Percentiles rank a stretch among this genome's conserved stretches.
Evolutionary conservation across 805 yeast species (phyloP).

Genomic region (Yamadazyma olivae): DNA sequence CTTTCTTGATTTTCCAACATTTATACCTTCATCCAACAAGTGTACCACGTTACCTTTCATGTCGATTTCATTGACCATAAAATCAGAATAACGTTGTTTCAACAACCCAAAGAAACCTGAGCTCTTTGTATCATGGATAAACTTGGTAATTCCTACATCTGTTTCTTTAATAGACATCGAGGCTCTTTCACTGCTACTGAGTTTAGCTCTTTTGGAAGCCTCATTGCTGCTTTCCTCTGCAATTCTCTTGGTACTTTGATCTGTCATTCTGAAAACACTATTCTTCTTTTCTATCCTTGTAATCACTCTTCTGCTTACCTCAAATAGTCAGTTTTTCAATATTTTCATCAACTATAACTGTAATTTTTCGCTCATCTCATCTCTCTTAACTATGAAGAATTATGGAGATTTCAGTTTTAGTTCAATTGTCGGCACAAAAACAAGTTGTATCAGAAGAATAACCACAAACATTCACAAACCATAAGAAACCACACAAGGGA

Average conservation of each 20-base stretch:
- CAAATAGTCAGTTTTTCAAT: slow-evolving; percentile 12
- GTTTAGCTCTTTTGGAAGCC: slow-evolving; percentile 4
- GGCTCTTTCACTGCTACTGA: slow-evolving; percentile 7
- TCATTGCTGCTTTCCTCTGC: not conserved
- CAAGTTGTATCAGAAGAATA: too few species aligned
- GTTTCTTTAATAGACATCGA: slow-evolving; percentile 7
- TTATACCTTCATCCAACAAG: slow-evolving; percentile 70
- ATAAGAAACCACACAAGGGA: too few species aligned
- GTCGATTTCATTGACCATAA: slow-evolving; percentile 86
- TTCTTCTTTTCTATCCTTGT: slow-evolving; percentile 4
- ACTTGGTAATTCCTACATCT: slow-evolving; percentile 88
- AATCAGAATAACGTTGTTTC: slow-evolving; percentile 90
- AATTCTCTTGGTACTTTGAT: too few species aligned
- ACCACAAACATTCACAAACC: too few species aligned
- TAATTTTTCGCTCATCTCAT: slow-evolving; percentile 3
- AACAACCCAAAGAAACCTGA: slow-evolving; percentile 73
- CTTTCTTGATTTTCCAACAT: slow-evolving; percentile 42
- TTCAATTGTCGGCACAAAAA: too few species aligned
- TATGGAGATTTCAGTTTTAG: too few species aligned
- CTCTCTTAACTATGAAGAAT: slow-evolving; percentile 2
- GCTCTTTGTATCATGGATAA: slow-evolving; percentile 43
- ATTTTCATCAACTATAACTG: slow-evolving; percentile 7
- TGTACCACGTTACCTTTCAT: slow-evolving; percentile 67
- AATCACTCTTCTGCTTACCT: slow-evolving; percentile 8
- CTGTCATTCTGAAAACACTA: slow-evolving; percentile 9